Evolutionary conservation across 257 asterid genomes (phyloP).

Genomic region (Misopates orontium): DNA sequence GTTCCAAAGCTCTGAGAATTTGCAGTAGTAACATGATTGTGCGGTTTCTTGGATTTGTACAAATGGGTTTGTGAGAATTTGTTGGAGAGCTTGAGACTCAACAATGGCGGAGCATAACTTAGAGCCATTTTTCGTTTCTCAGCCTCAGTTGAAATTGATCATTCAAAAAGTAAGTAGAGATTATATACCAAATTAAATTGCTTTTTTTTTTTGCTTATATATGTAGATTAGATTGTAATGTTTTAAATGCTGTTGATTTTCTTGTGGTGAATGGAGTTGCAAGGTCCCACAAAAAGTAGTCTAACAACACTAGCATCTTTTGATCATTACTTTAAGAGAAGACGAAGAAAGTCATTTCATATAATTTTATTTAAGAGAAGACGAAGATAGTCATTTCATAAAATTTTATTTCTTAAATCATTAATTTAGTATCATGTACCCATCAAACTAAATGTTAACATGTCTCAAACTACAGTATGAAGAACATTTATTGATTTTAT

Average conservation of each 20-base stretch:
- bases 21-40: neutral
- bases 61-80: conserved; percentile 20
- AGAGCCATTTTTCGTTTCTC: conserved; percentile 30
- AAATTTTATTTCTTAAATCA: too few species aligned
- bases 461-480: too few species aligned
- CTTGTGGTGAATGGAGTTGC: conserved; percentile 25
- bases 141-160: neutral
- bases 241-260: conserved; percentile 16
- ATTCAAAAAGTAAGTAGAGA: neutral
- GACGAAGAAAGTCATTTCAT: too few species aligned
- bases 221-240: neutral
- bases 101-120: conserved; percentile 37
- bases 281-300: too few species aligned
- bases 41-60: neutral
- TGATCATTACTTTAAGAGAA: too few species aligned
- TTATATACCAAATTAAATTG: neutral
- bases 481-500: too few species aligned
- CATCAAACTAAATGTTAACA: too few species aligned
- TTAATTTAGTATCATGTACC: too few species aligned
- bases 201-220: neutral
- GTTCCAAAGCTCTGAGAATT: conserved; percentile 9
- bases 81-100: conserved; percentile 31
- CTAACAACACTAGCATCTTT: too few species aligned
- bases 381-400: too few species aligned
- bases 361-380: too few species aligned